phyloP scores from a whole-genome alignment of 768 basidiomycete species.

The Suillus luteus region DNA sequence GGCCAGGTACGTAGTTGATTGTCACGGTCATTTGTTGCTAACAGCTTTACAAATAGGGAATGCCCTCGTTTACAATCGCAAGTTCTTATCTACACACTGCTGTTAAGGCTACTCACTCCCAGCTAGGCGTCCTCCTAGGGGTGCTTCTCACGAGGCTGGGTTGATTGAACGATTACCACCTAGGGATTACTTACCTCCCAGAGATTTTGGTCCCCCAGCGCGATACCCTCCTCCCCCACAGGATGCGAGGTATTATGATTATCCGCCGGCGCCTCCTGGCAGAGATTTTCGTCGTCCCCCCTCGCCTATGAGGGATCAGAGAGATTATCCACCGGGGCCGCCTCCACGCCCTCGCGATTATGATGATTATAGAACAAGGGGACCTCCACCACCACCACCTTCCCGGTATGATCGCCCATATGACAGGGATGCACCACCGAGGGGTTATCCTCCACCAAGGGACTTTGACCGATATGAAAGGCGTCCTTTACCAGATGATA shows the following conservation, averaged over 20 bases:
- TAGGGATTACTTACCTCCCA: slow-evolving; percentile 51
- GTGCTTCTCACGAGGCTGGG: slow-evolving; percentile 48
- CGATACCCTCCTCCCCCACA: slow-evolving; percentile 41
- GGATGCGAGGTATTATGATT: slow-evolving; percentile 63
- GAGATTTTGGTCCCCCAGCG: slow-evolving; percentile 44
- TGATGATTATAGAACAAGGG: slow-evolving; percentile 69
- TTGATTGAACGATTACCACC: slow-evolving; percentile 56
- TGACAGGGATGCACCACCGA: slow-evolving; percentile 50
- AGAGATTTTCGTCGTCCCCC: slow-evolving; percentile 64
- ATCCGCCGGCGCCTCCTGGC: slow-evolving; percentile 41
- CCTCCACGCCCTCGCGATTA: slow-evolving; percentile 57
- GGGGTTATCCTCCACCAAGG: slow-evolving; percentile 51
- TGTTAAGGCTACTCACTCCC: slow-evolving; percentile 10
- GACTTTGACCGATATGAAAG: slow-evolving; percentile 68
- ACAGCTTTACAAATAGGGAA: slow-evolving; percentile 50
- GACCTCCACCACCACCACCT: slow-evolving; percentile 45
- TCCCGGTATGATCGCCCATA: slow-evolving; percentile 56
- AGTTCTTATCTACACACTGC: slow-evolving; percentile 30
- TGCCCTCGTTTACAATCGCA: slow-evolving; percentile 64
- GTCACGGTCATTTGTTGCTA: slow-evolving; percentile 5
- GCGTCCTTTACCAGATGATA: slow-evolving; percentile 46
- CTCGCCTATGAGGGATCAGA: slow-evolving; percentile 65
- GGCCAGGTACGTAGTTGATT: slow-evolving; percentile 63
- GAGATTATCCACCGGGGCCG: slow-evolving; percentile 58
- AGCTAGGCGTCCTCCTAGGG: slow-evolving; percentile 40